Evolutionary conservation across 352 stramenopile species (phyloP), one percentile per base, ranked within the genome.

Genomic region (Phytophthora ohioensis): DNA sequence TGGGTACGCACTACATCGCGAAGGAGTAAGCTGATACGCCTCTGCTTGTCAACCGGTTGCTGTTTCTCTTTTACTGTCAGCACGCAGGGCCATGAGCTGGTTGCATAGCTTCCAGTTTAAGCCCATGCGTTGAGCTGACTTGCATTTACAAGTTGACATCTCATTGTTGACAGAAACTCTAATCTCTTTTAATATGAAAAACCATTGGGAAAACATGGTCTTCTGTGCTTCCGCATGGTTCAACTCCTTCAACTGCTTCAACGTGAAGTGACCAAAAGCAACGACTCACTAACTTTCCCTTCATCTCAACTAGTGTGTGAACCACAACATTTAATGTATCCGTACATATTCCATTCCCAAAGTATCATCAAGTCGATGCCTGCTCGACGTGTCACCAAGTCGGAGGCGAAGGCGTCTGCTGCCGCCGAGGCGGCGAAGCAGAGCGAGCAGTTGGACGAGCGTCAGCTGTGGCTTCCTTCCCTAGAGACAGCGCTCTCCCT

Each of bases 1-100:
- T 95, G 41, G 96, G 96, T 55, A 96, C 93, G 15, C 96, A 99
- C 85, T 98, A 91, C 71, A 80, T 98, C 13, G 74, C 91, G 47
- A 57, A 81, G 21, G 82, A 93, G 45, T 75, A 65, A 61, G 43
- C 21, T 27, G 4, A 46, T 5, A 4, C n/a, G 13, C 30, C 34
- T 48, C 7, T 41, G n/a, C 1, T 27, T 27, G 21, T 27, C 21
- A 27, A 27, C n/a, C 43, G 21, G 31, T 13, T 53, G 36, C 27
- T 82, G 35, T 59, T 82, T 45, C 32, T 82, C 9, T 54, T 79
- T 31, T 13, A 5, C 9, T n/a, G 45, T 34, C 45, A 52, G 17
- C 17, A 2, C n/a, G 41, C 41, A 47, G 41, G 13, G 12, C 8
- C 41, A 27, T 47, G 41, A 47, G 11, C 12, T 47, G 41, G 13